Percentiles rank a stretch among this genome's conserved stretches.
Evolutionary conservation across 208 protist species (phyloP).

Genomic region (Hexamita inflata): DNA sequence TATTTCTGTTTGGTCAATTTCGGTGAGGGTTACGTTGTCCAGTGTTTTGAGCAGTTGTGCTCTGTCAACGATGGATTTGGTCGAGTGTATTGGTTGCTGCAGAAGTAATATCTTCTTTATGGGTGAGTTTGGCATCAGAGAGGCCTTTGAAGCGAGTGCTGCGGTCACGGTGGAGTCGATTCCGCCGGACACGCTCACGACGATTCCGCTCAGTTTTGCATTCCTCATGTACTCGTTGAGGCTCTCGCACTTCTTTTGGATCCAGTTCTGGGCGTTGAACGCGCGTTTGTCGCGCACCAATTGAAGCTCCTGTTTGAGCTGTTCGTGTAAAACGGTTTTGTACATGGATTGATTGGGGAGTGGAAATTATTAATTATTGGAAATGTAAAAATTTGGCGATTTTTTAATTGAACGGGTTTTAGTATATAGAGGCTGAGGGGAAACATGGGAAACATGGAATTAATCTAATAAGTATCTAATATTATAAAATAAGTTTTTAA

Average conservation of each 20-base stretch:
- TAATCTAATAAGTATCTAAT: too few relatives aligned
- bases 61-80: conserved; percentile 60
- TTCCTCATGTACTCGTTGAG: conserved; percentile 10
- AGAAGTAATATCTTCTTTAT: conserved; percentile 67
- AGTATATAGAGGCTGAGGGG: too few relatives aligned
- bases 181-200: conserved; percentile 69
- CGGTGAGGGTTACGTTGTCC: conserved; percentile 60
- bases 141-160: conserved; percentile 52
- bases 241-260: background rate
- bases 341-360: too few relatives aligned
- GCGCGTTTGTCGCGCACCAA: background rate
- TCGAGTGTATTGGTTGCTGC: conserved; percentile 69
- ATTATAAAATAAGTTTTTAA: too few relatives aligned
- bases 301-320: background rate
- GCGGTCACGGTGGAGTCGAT: conserved; percentile 74
- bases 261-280: background rate
- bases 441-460: too few relatives aligned
- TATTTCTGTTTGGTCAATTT: conserved; percentile 70
- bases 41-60: conserved; percentile 51
- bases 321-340: too few relatives aligned
- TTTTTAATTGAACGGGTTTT: too few relatives aligned
- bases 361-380: too few relatives aligned
- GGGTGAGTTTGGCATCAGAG: conserved; percentile 51
- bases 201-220: conserved; percentile 20
- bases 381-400: too few relatives aligned